Base-by-base conservation (phyloP, 2,329 filamentous ascomycete genomes). In the Xylariaceae sp. region DNA sequence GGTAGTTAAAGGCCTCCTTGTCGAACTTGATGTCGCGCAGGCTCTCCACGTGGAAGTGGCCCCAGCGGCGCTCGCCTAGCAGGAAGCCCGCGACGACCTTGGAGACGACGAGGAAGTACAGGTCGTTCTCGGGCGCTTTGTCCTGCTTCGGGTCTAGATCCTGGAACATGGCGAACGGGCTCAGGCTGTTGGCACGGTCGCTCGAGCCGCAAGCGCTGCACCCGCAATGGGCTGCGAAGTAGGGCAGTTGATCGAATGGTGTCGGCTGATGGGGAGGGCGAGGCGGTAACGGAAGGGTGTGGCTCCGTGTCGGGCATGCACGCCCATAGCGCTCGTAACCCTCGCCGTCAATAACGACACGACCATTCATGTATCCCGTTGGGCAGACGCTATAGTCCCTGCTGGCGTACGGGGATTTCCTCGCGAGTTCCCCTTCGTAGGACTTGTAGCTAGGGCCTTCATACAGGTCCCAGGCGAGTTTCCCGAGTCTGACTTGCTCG, bases 1-100 rank as follows among this genome's bases (percentile, higher is more conserved):
- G 73, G 53, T 75, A 74, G 62, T 75, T 74, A 72, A 78, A 79
- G 2, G 76, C 75, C 37, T 78, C 74, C 49, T 66, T 72, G 62
- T 78, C 76, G 1, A 72, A 71, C 47, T 68, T 64, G 49, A 78
- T 66, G 6, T 72, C 71, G 45, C 64, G 61, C 52, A 79, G 67
- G 44, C 67, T 61, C 34, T 70, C 69, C 13, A 77, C 57, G 47
- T 70, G 65, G 13, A 79, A 65, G 53, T 74, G 67, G 18, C 72
- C 74, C 76, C 76, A 79, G 15, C 70, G 69, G 2, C 76, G 68
- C 49, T 74, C 71, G 10, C 70, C 67, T 5, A 78, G 69, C 51
- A 79, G 66, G 59, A 78, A 79, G 0, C 73, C 76, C 0, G 74
- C 71, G 42, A 79, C 72, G n/a, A 70, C 67, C 43, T 76, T 75